Evolutionary conservation across 495 filamentous ascomycete species (phyloP).

Genomic region (Neurospora pannonica): DNA sequence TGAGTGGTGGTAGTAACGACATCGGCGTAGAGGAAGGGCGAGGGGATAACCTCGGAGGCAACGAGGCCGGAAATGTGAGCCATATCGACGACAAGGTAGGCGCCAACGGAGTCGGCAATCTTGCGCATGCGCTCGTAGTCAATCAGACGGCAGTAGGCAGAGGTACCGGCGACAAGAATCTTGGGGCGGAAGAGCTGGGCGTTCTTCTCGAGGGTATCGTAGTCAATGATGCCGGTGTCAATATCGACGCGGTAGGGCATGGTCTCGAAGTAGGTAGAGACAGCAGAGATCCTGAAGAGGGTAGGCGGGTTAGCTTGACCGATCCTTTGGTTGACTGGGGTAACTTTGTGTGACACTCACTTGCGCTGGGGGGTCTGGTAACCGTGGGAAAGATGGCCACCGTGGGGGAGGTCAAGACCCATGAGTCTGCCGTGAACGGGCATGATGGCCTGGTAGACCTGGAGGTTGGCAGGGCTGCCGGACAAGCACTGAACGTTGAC

Average conservation of each 20-base stretch:
- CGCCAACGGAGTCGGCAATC: slow-evolving; percentile 88
- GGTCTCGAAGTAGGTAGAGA: slow-evolving; percentile 92
- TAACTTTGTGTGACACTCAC: slow-evolving; percentile 37
- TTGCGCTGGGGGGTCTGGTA: slow-evolving; percentile 92
- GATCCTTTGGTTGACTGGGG: background rate
- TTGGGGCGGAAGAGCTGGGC: slow-evolving; percentile 93
- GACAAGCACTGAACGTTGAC: slow-evolving; percentile 97
- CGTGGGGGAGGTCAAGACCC: slow-evolving; percentile 95
- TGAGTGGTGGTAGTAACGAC: slow-evolving; percentile 99
- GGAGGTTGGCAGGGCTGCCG: slow-evolving; percentile 89
- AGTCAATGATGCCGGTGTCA: slow-evolving; percentile 95
- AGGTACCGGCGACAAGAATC: slow-evolving; percentile 91
- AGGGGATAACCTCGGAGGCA: slow-evolving; percentile 85
- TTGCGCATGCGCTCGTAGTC: slow-evolving; percentile 96
- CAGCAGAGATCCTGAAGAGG: slow-evolving; percentile 67
- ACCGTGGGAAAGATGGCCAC: slow-evolving; percentile 95
- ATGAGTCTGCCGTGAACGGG: slow-evolving; percentile 90
- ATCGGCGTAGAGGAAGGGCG: slow-evolving; percentile 88
- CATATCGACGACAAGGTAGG: slow-evolving; percentile 96
- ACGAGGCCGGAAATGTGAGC: slow-evolving; percentile 97
- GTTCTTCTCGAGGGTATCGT: slow-evolving; percentile 84
- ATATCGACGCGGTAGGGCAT: slow-evolving; percentile 87
- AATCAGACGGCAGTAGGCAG: slow-evolving; percentile 96
- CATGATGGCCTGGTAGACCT: slow-evolving; percentile 99
- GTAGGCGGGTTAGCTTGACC: slow-evolving; percentile 8